Evolutionary conservation across 441 rosid genomes (phyloP).

Genomic region (Rhodomyrtus psidioides): DNA sequence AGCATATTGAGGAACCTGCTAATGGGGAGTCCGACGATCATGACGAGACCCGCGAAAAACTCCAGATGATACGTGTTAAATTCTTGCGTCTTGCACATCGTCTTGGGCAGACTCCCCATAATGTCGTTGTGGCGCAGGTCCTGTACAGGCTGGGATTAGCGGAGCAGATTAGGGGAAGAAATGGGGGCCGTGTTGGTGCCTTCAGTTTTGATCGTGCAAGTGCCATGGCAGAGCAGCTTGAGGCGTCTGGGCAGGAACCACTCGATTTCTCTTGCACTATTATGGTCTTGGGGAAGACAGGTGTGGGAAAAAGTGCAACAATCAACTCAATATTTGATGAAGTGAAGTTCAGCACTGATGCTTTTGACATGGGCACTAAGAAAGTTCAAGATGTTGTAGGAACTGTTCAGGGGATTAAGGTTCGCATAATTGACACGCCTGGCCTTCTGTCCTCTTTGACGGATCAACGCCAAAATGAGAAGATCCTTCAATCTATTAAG

Average conservation of each 20-base stretch:
- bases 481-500: slow-evolving; percentile 78
- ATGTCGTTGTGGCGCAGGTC: slow-evolving; percentile 98
- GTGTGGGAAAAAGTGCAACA: slow-evolving; percentile 97
- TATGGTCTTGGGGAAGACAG: slow-evolving; percentile 95
- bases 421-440: slow-evolving; percentile 87
- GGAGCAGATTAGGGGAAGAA: slow-evolving; percentile 96
- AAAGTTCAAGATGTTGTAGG: slow-evolving; percentile 93
- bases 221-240: slow-evolving; percentile 97
- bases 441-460: slow-evolving; percentile 91
- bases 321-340: slow-evolving; percentile 94
- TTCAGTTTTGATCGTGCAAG: slow-evolving; percentile 98
- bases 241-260: slow-evolving; percentile 86
- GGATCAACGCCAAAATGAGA: slow-evolving; percentile 87
- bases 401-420: slow-evolving; percentile 90
- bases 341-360: slow-evolving; percentile 74
- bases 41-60: slow-evolving; percentile 94
- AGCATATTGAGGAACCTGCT: slow-evolving; percentile 59
- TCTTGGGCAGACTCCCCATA: slow-evolving; percentile 97
- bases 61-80: slow-evolving; percentile 95
- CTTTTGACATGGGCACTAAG: slow-evolving; percentile 79
- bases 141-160: slow-evolving; percentile 91
- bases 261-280: slow-evolving; percentile 96
- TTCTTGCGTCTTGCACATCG: slow-evolving; percentile 93
- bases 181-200: slow-evolving; percentile 98
- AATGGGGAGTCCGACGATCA: slow-evolving; percentile 66